phyloP scores from a whole-genome alignment of 768 basidiomycete species.

The Mycena maculata region DNA sequence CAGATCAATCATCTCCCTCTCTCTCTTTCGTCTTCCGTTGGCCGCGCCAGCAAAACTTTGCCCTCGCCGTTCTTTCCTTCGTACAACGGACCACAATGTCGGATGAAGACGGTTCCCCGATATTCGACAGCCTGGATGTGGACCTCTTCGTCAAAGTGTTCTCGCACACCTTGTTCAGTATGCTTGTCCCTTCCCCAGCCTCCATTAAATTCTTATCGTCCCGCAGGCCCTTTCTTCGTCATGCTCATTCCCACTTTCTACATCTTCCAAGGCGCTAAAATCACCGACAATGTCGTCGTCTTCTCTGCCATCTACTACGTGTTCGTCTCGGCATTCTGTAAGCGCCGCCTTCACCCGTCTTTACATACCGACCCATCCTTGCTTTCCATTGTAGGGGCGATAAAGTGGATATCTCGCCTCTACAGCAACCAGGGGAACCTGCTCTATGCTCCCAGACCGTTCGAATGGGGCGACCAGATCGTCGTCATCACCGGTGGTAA shows the following conservation, averaged over 20 bases:
- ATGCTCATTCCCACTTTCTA: constrained; percentile 84
- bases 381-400: constrained; percentile 59
- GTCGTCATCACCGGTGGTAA: constrained; percentile 92
- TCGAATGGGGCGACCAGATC: constrained; percentile 92
- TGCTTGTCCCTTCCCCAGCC: constrained; percentile 40
- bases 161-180: constrained; percentile 82
- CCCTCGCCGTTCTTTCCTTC: constrained; percentile 55
- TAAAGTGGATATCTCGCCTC: constrained; percentile 76
- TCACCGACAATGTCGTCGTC: constrained; percentile 64
- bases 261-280: constrained; percentile 72
- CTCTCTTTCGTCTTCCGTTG: constrained; percentile 75
- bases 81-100: constrained; percentile 42
- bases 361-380: constrained; percentile 18
- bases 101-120: constrained; percentile 53
- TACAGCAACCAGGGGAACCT: constrained; percentile 81
- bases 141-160: constrained; percentile 86
- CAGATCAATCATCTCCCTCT: constrained; percentile 88
- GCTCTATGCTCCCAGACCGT: constrained; percentile 65
- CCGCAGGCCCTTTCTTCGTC: constrained; percentile 85
- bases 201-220: constrained; percentile 12
- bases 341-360: constrained; percentile 44
- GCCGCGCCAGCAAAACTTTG: constrained; percentile 69
- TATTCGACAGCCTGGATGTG: constrained; percentile 79
- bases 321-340: constrained; percentile 75
- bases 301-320: constrained; percentile 65